Evolutionary conservation across 768 basidiomycete genomes (phyloP).

Genomic region (Wakefieldia striispora): DNA sequence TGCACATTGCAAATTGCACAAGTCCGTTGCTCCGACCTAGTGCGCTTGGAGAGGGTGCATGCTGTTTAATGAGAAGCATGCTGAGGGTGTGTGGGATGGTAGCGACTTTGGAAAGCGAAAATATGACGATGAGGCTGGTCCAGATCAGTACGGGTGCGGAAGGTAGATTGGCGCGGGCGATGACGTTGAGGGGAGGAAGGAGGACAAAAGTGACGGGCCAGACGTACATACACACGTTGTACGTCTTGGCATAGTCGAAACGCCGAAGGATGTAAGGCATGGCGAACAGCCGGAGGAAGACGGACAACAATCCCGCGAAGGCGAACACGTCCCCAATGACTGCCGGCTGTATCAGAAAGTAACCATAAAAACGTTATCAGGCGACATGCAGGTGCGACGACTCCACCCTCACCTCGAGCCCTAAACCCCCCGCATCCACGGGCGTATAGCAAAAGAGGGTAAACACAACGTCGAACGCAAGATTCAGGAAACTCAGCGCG

Average conservation of each 20-base stretch:
- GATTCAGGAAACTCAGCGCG: conserved; percentile 49
- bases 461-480: conserved; percentile 62
- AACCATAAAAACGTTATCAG: too few relatives aligned
- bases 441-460: conserved; percentile 66
- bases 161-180: conserved; percentile 35
- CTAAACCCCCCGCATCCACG: conserved; percentile 52
- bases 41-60: conserved; percentile 43
- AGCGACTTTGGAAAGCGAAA: conserved; percentile 35
- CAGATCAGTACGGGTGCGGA: conserved; percentile 35
- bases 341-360: conserved; percentile 37
- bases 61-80: conserved; percentile 59
- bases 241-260: conserved; percentile 46
- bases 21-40: conserved; percentile 64
- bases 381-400: not conserved
- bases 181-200: conserved; percentile 50
- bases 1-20: conserved; percentile 54
- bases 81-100: conserved; percentile 40
- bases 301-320: conserved; percentile 46
- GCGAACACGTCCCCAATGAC: conserved; percentile 59
- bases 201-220: conserved; percentile 52
- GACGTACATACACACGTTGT: conserved; percentile 49
- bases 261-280: conserved; percentile 52
- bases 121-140: conserved; percentile 42
- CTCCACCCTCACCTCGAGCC: conserved; percentile 45
- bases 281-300: conserved; percentile 46